Evolutionary conservation across 1,284 basidiomycete species (phyloP), one percentile per base, ranked within the genome.

Genomic region (Cutaneotrichosporon sp.): DNA sequence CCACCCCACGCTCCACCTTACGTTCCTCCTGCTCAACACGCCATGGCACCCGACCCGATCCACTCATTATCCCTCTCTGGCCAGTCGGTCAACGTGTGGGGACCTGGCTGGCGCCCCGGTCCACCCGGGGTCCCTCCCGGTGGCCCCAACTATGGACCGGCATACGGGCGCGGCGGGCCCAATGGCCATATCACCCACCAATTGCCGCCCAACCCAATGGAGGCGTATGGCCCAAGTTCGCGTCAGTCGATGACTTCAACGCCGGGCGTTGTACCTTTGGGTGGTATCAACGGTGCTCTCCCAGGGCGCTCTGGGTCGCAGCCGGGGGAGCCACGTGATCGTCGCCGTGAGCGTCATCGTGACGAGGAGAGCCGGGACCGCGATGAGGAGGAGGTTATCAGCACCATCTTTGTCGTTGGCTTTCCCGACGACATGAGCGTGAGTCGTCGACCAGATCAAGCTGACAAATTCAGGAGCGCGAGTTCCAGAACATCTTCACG

Each of bases 361-460:
- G 70, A 72, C 34, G 73, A 75, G 2, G 72, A 71, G 30, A 70
- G 70, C 11, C 32, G 72, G n/a, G 73, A 72, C 21, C 62, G 62
- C 8, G 69, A 72, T 16, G 77, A 77, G 4, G 87, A 89, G 65
- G 94, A 97, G 76, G 94, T 97, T 72, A 97, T 98, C 65, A 95
- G 91, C 22, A 99, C 96, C 2, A 96, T 99, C 68, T 99, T 99
- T 73, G 95, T 99, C 1, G 96, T 98, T 34, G 96, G 96, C 0
- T 99, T 99, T 79, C 96, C 96, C 3, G 97, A 99, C 69, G 96
- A 99, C 76, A 98, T 99, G 91, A 89, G 90, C 85, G 94, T 91
- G 74, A 70, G 90, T 86, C n/a, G 1, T 34, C 51, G 5, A 18
- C 22, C 18, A n/a, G 36, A 46, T 38, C 40, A 14, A 42, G 47